Base-by-base conservation (phyloP, 306 rosid genomes). In the Vigna trinervia region DNA sequence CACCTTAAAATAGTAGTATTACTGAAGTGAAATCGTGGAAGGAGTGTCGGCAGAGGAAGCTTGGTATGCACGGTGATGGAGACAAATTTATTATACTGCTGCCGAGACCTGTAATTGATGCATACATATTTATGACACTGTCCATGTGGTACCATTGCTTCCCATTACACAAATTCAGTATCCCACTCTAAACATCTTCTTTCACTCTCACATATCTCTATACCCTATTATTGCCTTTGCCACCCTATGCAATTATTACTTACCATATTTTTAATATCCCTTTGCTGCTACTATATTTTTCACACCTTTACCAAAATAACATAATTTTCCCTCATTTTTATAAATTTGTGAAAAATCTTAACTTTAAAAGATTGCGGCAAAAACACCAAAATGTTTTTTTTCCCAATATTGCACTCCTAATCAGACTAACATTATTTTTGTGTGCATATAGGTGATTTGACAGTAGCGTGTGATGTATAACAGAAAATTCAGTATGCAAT, bases 1-100 rank as follows among this genome's bases (percentile, higher is more conserved):
- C 28, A 53, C 3, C 59, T 53, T 53, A 53, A 53, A 52, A 52
- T 17, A 6, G 15, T 45, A 8, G 45, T 8, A 41, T 41, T 9
- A 41, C 46, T 41, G 11, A 9, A 41, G 46, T 41, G 46, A 41
- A 41, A 12, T 11, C 4, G 50, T 45, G 1, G 4, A 58, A 34
- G 17, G 15, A 82, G 76, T 88, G 92, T 88, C 92, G 92, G 90
- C 81, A 88, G 84, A 84, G 87, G 81, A 80, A 58, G 85, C 59
- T 77, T 68, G 71, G 38, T 23, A 20, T 56, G 75, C 74, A 77
- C 69, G 74, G 6, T 43, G 60, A 82, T 74, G 73, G 85, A 72
- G 72, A 63, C 79, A 72, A 41, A 75, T 82, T 84, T 75, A 83
- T 74, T 79, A 23, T 15, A 19, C 4, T 69, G 30, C 43, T 10